Evolutionary conservation across 2,329 filamentous ascomycete genomes (phyloP).

Genomic region (Aspergillus sp.): DNA sequence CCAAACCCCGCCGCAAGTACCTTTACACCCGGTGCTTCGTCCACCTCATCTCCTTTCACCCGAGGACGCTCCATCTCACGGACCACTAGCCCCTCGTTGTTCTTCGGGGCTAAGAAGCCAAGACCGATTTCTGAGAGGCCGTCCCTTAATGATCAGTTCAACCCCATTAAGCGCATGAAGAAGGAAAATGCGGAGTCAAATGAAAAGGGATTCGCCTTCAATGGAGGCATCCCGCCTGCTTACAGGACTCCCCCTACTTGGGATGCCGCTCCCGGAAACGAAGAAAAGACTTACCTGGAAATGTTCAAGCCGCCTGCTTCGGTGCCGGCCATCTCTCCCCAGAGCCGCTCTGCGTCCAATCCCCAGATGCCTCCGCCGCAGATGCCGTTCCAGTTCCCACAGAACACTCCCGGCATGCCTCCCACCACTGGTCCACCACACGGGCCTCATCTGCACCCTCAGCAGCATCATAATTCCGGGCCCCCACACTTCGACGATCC

Average conservation of each 20-base stretch:
- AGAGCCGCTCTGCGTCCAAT: conserved; percentile 62
- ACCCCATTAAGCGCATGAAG: conserved; percentile 69
- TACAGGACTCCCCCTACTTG: conserved; percentile 85
- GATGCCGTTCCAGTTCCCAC: conserved; percentile 78
- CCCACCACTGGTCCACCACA: conserved; percentile 73
- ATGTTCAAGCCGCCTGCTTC: conserved; percentile 71
- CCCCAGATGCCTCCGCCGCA: conserved; percentile 79
- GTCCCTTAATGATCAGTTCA: conserved; percentile 58
- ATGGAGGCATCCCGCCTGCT: conserved; percentile 79
- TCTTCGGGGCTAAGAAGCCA: conserved; percentile 72
- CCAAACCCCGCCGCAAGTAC: conserved; percentile 77
- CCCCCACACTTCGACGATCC: conserved; percentile 76
- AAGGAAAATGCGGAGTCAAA: conserved; percentile 60
- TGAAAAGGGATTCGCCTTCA: conserved; percentile 67
- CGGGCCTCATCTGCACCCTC: conserved; percentile 72
- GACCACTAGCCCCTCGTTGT: conserved; percentile 52
- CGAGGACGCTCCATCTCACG: conserved; percentile 53
- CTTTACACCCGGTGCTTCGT: conserved; percentile 69
- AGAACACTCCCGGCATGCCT: conserved; percentile 67
- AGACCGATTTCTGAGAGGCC: conserved; percentile 60
- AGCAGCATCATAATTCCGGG: conserved; percentile 69
- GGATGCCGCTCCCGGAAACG: conserved; percentile 69
- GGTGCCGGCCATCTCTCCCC: conserved; percentile 67
- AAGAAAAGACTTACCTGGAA: conserved; percentile 76
- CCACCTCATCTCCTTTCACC: conserved; percentile 66